Base-by-base conservation (phyloP, 2,329 filamentous ascomycete species). In the Xylaria sp. region DNA sequence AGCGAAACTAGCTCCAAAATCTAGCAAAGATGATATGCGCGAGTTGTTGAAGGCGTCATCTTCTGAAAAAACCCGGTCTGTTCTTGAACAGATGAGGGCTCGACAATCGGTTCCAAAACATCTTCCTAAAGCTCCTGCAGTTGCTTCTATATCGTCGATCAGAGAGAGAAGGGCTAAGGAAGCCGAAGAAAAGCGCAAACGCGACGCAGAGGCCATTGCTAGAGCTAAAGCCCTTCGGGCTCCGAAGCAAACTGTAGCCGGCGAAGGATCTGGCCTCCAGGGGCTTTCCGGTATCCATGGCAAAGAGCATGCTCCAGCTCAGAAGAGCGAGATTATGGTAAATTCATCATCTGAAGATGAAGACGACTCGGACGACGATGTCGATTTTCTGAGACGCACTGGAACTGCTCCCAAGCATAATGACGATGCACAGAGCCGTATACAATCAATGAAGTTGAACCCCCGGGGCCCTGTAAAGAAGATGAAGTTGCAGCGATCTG, bases 261-360 rank as follows among this genome's bases (percentile, higher is more conserved):
- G 93, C 67, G 93, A 94, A 77, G 93, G 93, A 2, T 96, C 93
- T 67, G 93, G 92, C 21, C 81, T 96, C 9, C 86, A 88, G 70
- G 90, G 90, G 30, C 85, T 97, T 58, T 88, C 81, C 17, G 85
- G 92, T 42, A 84, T 94, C 1, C 83, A 88, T 64, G 93, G 93
- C 67, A 96, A 95, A 80, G 93, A 96, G 63, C 92, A 95, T 75
- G 86, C 88, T 2, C 87, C 88, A 21, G 65, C 68, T 1, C 86
- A 86, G 70, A 92, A 92, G 71, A 92, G 91, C 76, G 93, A 95
- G 71, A 93, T 98, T 79, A 97, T 98, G 93, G 93, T 98, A 27
- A 90, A 92, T 65, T 92, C 90, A 67, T 91, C 90, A 2, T 93
- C 96, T 69, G 92, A 93, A 69, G 90, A 93, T 55, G 87, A 92